These are phyloP conservation scores for Stentor roeselii DNA, from an alignment of 73 alveolate genomes.

Conservation along the genomic window DNA sequence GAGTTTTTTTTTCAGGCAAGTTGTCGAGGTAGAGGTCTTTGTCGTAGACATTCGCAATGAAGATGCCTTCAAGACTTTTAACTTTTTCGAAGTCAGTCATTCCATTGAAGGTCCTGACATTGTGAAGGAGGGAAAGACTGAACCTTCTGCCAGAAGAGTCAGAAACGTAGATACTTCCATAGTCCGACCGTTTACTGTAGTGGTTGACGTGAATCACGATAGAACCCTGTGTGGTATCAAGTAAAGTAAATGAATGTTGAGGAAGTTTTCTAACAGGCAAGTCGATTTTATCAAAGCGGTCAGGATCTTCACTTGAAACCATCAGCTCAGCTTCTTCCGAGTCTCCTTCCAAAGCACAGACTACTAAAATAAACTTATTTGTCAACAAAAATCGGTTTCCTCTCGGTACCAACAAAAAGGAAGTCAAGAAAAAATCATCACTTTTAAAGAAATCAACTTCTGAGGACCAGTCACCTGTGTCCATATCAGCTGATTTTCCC, in stretches of 20 bases:
- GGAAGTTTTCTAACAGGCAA: conserved; percentile 53
- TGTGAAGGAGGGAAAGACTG: conserved; percentile 64
- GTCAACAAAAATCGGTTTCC: conserved; percentile 83
- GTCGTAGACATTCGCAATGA: conserved; percentile 46
- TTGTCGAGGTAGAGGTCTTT: not conserved
- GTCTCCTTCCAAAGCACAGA: conserved; percentile 56
- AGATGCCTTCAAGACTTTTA: conserved; percentile 43
- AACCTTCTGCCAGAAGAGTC: conserved; percentile 80
- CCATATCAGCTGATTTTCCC: conserved; percentile 40
- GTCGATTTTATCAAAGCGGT: conserved; percentile 61
- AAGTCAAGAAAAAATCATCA: conserved; percentile 77
- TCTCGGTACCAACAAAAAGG: conserved; percentile 50
- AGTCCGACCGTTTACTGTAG: conserved; percentile 42
- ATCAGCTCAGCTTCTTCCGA: conserved; percentile 58
- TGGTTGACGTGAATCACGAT: conserved; percentile 69
- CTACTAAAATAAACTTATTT: conserved; percentile 72
- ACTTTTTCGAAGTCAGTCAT: conserved; percentile 58
- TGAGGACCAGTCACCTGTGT: conserved; percentile 34
- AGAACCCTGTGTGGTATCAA: conserved; percentile 45
- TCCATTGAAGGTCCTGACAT: conserved; percentile 66
- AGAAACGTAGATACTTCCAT: conserved; percentile 77
- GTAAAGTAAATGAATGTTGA: conserved; percentile 51
- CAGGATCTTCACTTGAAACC: conserved; percentile 41
- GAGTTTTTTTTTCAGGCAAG: conserved; percentile 23
- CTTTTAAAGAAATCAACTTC: conserved; percentile 59